Evolutionary conservation across 2,329 filamentous ascomycete genomes (phyloP).

Genomic region (Pseudogymnoascus sp.): DNA sequence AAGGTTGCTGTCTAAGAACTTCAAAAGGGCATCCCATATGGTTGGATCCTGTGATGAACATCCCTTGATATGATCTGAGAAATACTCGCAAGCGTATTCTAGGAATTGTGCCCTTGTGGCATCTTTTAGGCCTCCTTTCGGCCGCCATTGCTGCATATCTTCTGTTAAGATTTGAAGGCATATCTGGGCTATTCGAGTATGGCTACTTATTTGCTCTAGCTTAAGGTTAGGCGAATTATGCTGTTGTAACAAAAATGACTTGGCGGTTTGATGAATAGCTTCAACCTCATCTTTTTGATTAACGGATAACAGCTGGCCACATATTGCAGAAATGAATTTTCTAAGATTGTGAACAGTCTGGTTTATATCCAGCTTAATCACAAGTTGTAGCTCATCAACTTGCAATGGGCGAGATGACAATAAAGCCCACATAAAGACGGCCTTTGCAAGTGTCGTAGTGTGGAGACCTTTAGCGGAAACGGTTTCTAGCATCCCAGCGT

Average conservation of each 20-base stretch:
- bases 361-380: conserved; percentile 26
- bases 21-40: neutral
- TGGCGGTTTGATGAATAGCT: conserved; percentile 26
- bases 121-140: neutral
- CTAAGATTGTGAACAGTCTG: conserved; percentile 19
- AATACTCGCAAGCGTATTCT: conserved; percentile 12
- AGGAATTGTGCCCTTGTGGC: neutral
- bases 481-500: conserved; percentile 8
- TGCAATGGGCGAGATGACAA: conserved; percentile 21
- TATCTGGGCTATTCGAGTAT: conserved; percentile 23
- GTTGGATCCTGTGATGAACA: conserved; percentile 1
- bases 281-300: conserved; percentile 19
- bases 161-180: conserved; percentile 22
- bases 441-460: conserved; percentile 25
- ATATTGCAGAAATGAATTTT: conserved; percentile 21
- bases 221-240: conserved; percentile 23
- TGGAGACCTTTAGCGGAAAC: conserved; percentile 11
- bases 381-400: conserved; percentile 24
- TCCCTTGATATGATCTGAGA: conserved; percentile 13
- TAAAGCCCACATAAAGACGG: conserved; percentile 26
- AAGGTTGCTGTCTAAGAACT: conserved; percentile 16
- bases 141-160: conserved; percentile 13
- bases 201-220: conserved; percentile 18
- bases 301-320: conserved; percentile 28
- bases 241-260: conserved; percentile 24